Evolutionary conservation across 1,139 yeast genomes (phyloP), one percentile per base, ranked within the genome.

Genomic region (Kluyveromyces marxianus): DNA sequence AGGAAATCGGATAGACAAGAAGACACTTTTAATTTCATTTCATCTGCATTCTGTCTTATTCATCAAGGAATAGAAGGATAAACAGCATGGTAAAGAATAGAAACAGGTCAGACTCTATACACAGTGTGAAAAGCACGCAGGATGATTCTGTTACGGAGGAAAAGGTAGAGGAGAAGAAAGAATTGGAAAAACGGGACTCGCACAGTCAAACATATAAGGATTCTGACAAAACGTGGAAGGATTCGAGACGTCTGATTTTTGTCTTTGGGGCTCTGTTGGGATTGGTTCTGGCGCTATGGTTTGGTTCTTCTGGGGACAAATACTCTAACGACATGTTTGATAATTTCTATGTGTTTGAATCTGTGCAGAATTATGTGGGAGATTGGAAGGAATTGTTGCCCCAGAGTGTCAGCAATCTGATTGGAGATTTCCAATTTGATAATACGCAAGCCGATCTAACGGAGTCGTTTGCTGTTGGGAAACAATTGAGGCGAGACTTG

Each of bases 391-490:
- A 78, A 26, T 70, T 74, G 34, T 66, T 92, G 21, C 97, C 97
- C 1, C 67, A 71, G 0, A 74, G 85, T 0, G 61, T 90, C 14
- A 76, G 79, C 48, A 69, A 77, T 7, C 77, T 86, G 47, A 66
- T 90, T 31, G 68, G 71, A 24, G 89, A 83, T 51, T 66, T 78
- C 34, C 76, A 75, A 46, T 64, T 63, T 46, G 58, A 57, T 1
- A 58, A 59, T 27, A 37, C 50, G 4, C 49, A 51, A 1, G 41
- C 63, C 69, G 83, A 83, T 35, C 72, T 83, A 4, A 81, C 94
- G 4, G 95, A 87, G 50, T 79, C 88, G 44, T 92, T 92, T 67
- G 87, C 94, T 1, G 95, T 89, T 26, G 98, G 98, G 2, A 76
- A 74, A 54, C 72, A 83, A 44, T 68, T 90, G 70, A 68, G 68